A percentile compares a stretch with the other conserved stretches of the same genome.
These are phyloP conservation scores for Globisporangium solare DNA, from an alignment of 352 stramenopile species.

Conservation along the genomic window DNA sequence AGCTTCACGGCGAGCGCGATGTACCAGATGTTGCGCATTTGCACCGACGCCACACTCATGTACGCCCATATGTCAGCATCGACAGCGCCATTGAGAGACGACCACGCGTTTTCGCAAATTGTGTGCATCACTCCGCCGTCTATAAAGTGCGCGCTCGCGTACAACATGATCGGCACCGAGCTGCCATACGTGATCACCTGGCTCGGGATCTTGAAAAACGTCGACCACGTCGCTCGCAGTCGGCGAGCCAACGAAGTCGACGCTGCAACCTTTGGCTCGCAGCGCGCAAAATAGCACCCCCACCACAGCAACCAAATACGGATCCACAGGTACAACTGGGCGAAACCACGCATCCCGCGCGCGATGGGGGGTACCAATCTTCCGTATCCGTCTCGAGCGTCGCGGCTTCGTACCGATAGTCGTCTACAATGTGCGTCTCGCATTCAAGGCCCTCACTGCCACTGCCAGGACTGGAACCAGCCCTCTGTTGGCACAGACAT, in stretches of 20 bases:
- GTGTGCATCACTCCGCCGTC: slow-evolving; percentile 12
- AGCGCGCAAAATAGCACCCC: slow-evolving; percentile 9
- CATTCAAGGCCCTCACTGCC: neutral
- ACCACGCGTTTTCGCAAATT: slow-evolving; percentile 14
- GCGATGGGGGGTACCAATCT: slow-evolving; percentile 26
- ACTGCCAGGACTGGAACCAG: neutral
- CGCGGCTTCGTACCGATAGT: slow-evolving; percentile 27
- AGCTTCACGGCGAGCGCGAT: slow-evolving; percentile 10
- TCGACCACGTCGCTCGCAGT: slow-evolving; percentile 2
- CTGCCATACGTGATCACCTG: slow-evolving; percentile 20
- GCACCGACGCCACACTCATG: slow-evolving; percentile 11
- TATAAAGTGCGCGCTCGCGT: slow-evolving; percentile 13
- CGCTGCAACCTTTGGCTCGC: neutral
- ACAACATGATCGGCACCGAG: slow-evolving; percentile 15
- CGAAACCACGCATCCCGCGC: slow-evolving; percentile 20
- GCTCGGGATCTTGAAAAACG: slow-evolving; percentile 13
- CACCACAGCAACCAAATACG: neutral
- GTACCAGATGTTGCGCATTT: slow-evolving; percentile 18
- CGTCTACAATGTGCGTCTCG: slow-evolving; percentile 8
- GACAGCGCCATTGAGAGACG: slow-evolving; percentile 15
- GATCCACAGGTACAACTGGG: slow-evolving; percentile 30
- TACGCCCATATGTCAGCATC: slow-evolving; percentile 14
- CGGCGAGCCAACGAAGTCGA: neutral
- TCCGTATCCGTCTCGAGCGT: slow-evolving; percentile 28
- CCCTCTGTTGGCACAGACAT: neutral